Evolutionary conservation across 23 red algal species (phyloP), one percentile per base, ranked within the genome.

Genomic region (Pyropia yezoensis): DNA sequence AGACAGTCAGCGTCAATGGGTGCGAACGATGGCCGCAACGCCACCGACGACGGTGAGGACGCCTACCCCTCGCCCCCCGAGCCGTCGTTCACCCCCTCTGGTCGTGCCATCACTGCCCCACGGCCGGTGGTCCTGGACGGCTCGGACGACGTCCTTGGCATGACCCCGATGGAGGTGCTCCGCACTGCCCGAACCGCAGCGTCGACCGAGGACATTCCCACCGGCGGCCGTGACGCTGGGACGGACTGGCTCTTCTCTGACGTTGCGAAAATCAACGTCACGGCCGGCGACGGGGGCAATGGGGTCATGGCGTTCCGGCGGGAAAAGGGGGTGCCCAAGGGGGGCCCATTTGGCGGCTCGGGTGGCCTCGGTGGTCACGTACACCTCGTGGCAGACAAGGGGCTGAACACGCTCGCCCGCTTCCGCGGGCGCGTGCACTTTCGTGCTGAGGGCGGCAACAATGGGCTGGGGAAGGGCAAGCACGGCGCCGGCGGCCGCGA

Each of bases 281-380:
- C 87, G 50, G 85, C 78, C 51, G 92, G 92, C 21, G 25, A 67
- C 29, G 92, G 92, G 22, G 92, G 92, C 52, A 55, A 96, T 56
- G 92, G 92, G 25, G 74, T 70, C 47, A 79, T 96, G 2, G 92
- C 92, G 17, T 96, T 88, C 54, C 85, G 92, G 23, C 78, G 92
- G 18, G 92, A 96, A 59, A 89, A 89, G 33, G 73, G 84, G 29
- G 63, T 89, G 30, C 80, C 92, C 7, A 68, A 68, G 26, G 92
- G 92, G 8, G 92, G 92, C 8, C 85, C 92, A 22, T 57, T 79
- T 60, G 92, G 92, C 54, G 92, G 92, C 55, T 88, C 67, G 56
- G 92, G 85, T 5, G 85, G 92, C 54, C 21, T 27, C 15, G 85
- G 92, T 9, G 92, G 92, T 22, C 73, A 78, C 18, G 78, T 96